Conservation (phyloP, 2,329 filamentous ascomycete species). For the Fusarium haematococcum region DNA sequence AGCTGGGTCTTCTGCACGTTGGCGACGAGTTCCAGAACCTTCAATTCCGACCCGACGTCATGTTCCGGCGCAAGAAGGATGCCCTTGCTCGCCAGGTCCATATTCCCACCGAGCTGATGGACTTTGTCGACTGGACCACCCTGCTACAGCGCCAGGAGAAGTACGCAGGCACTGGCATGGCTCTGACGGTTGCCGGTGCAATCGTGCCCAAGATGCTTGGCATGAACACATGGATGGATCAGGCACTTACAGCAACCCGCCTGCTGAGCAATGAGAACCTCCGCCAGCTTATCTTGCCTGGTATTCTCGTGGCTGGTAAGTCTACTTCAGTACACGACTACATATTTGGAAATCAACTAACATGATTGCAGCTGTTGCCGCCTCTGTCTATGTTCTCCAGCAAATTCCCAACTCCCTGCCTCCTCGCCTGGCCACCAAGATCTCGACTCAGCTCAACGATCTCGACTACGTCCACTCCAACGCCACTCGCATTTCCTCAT, state of each 20-base stretch:
- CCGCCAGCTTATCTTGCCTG: conserved; percentile 83
- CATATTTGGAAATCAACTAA: conserved; percentile 10
- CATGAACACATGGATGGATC: conserved; percentile 89
- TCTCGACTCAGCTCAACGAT: conserved; percentile 80
- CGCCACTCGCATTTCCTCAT: conserved; percentile 82
- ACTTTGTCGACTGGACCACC: conserved; percentile 90
- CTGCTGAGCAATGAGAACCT: conserved; percentile 85
- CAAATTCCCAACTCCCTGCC: conserved; percentile 92
- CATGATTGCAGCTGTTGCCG: conserved; percentile 71
- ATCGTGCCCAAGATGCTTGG: conserved; percentile 85
- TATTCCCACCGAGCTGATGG: conserved; percentile 86
- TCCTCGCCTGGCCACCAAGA: conserved; percentile 84
- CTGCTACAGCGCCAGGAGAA: conserved; percentile 94
- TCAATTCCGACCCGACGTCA: conserved; percentile 89
- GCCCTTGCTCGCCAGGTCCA: conserved; percentile 86
- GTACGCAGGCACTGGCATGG: conserved; percentile 92
- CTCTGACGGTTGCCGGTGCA: conserved; percentile 89
- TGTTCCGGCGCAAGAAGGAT: conserved; percentile 90
- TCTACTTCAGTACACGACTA: conserved; percentile 32
- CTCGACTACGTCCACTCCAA: conserved; percentile 96
- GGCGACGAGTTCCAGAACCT: conserved; percentile 88
- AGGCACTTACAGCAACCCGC: conserved; percentile 83
- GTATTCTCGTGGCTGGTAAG: conserved; percentile 83
- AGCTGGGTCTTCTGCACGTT: conserved; percentile 87
- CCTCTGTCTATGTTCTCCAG: conserved; percentile 82